Base-by-base conservation (phyloP, 805 yeast species). In the Kazachstania kunashirensis region DNA sequence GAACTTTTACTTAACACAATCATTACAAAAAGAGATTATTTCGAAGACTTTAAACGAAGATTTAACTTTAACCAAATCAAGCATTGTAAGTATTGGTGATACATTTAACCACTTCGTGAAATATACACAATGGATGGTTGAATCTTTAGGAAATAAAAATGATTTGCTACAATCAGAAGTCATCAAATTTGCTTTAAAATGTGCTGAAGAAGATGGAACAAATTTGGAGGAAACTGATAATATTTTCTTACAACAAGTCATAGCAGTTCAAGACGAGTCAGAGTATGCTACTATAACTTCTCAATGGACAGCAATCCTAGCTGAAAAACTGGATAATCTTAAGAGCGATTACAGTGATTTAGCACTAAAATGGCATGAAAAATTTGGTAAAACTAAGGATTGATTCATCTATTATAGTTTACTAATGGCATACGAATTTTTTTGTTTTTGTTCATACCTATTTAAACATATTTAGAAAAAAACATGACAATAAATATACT, bases 61-160 rank as follows among this genome's bases (percentile, higher is more conserved):
- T 24, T 28, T 59, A 13, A 44, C 46, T 4, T 27, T 57, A 8
- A 35, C 52, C 11, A 52, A 48, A 3, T 45, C 39, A 1, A 44
- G 53, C 23, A 42, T 54, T 9, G 40, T 39, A 4, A 38, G 44
- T 5, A 46, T 57, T 13, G 59, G 57, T 23, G 59, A 53, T 20
- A 41, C 52, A 6, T 55, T 50, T 36, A 56, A 55, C 21, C 58
- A 53, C 38, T 57, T 52, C 36, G 55, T 57, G 20, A 59, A 59
- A 29, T 57, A 52, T 38, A 53, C 55, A 6, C 62, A 59, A 40
- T 59, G 63, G 63, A 46, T 53, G 53, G 35, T 53, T 12, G 62
- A 57, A 30, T 50, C 62, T 0, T 24, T 55, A 24, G 48, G 43
- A 5, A 32, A 45, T 6, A 46, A 39, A 6, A 46, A 44, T 34